Evolutionary conservation across 2,329 filamentous ascomycete genomes (phyloP).

Genomic region (Mollisiaceae sp.): DNA sequence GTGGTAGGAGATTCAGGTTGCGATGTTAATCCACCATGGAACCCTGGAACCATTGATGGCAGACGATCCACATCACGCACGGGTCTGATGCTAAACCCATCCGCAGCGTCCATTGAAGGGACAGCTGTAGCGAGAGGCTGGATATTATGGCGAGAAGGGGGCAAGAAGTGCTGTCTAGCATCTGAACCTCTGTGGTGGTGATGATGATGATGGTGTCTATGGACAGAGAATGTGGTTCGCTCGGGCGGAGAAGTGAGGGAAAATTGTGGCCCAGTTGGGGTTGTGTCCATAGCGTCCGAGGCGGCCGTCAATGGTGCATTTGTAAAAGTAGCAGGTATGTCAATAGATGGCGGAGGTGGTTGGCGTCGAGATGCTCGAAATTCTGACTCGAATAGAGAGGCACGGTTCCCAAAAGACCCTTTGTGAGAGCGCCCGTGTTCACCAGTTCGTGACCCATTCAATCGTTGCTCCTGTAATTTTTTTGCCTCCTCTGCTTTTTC

Average conservation of each 20-base stretch:
- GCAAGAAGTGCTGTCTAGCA: slow-evolving; percentile 54
- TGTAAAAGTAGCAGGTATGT: slow-evolving; percentile 67
- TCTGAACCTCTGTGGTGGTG: slow-evolving; percentile 61
- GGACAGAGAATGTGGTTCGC: slow-evolving; percentile 65
- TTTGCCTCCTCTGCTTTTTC: slow-evolving; percentile 86
- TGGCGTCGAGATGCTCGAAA: slow-evolving; percentile 73
- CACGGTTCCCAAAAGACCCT: slow-evolving; percentile 56
- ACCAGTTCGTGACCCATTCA: slow-evolving; percentile 42
- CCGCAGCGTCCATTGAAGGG: slow-evolving; percentile 69
- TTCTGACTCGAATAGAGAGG: slow-evolving; percentile 60
- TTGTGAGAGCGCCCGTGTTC: slow-evolving; percentile 42
- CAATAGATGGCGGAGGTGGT: slow-evolving; percentile 82
- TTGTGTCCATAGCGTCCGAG: slow-evolving; percentile 61
- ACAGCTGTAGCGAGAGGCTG: slow-evolving; percentile 72
- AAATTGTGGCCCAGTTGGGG: slow-evolving; percentile 64
- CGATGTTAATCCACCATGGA: slow-evolving; percentile 74
- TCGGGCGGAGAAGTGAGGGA: slow-evolving; percentile 74
- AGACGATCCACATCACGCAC: slow-evolving; percentile 83
- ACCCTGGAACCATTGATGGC: slow-evolving; percentile 77
- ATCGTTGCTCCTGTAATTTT: slow-evolving; percentile 52
- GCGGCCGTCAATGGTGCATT: slow-evolving; percentile 52
- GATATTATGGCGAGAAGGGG: slow-evolving; percentile 56
- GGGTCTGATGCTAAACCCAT: slow-evolving; percentile 76
- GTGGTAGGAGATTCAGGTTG: slow-evolving; percentile 92
- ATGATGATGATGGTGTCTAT: slow-evolving; percentile 56